A percentile compares a stretch with the other conserved stretches of the same genome.
Conservation (phyloP, 2,329 filamentous ascomycete species). For the Sclerotinia sclerotiorum region DNA sequence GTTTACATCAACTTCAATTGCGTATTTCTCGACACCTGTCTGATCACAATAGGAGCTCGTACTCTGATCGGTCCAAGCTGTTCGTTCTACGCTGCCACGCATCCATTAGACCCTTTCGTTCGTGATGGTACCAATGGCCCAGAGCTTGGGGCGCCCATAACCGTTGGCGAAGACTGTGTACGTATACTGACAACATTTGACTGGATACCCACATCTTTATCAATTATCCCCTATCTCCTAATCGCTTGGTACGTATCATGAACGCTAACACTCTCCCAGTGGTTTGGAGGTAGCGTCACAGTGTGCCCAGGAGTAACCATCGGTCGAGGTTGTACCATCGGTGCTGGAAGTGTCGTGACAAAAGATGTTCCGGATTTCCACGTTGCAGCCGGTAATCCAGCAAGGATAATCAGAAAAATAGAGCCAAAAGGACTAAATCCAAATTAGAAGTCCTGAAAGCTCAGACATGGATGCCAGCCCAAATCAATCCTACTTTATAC, state of each 20-base stretch:
- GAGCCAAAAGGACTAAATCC: constrained; percentile 40
- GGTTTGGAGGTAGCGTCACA: constrained; percentile 70
- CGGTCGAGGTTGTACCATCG: constrained; percentile 70
- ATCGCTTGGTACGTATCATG: background rate
- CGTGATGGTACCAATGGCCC: constrained; percentile 75
- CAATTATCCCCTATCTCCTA: background rate
- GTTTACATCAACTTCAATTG: constrained; percentile 77
- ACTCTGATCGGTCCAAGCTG: constrained; percentile 80
- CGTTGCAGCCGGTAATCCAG: constrained; percentile 67
- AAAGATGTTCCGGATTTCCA: constrained; percentile 67
- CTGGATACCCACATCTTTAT: background rate
- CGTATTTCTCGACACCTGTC: constrained; percentile 74
- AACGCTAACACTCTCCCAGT: constrained; percentile 40
- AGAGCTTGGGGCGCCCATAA: constrained; percentile 71
- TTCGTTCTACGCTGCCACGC: constrained; percentile 70
- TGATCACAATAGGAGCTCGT: constrained; percentile 71
- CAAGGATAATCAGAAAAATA: constrained; percentile 52
- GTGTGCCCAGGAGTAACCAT: constrained; percentile 77
- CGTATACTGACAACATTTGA: background rate
- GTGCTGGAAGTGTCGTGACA: constrained; percentile 81
- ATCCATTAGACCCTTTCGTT: constrained; percentile 73
- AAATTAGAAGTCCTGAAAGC: constrained; percentile 18
- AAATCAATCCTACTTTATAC: background rate
- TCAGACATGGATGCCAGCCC: background rate
- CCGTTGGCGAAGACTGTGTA: constrained; percentile 71